Conservation (phyloP, 2,329 filamentous ascomycete genomes). For the Verticillium albo-atrum region DNA sequence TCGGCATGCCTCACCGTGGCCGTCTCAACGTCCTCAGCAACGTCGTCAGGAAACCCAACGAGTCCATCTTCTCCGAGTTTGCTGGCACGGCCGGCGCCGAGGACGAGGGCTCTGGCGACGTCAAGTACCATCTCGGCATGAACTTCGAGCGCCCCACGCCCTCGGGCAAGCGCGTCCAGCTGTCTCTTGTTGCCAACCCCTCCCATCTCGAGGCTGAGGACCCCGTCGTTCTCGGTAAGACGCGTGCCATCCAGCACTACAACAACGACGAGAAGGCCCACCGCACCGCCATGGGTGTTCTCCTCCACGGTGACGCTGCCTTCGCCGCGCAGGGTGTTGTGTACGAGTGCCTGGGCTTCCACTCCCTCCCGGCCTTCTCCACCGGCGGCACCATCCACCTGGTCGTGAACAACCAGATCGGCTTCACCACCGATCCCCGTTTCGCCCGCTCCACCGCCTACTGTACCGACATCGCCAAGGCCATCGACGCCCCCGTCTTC, state of each 20-base stretch:
- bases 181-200: slow-evolving; percentile 96
- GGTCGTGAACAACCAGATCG: slow-evolving; percentile 99
- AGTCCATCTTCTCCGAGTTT: slow-evolving; percentile 99
- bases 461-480: slow-evolving; percentile 98
- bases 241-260: slow-evolving; percentile 96
- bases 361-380: slow-evolving; percentile 91
- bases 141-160: slow-evolving; percentile 99
- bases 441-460: slow-evolving; percentile 97
- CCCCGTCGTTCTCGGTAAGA: slow-evolving; percentile 95
- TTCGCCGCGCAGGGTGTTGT: slow-evolving; percentile 96
- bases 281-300: slow-evolving; percentile 86
- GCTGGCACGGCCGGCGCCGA: slow-evolving; percentile 80
- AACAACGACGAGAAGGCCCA: slow-evolving; percentile 93
- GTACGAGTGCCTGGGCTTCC: slow-evolving; percentile 98
- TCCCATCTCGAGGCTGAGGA: slow-evolving; percentile 98
- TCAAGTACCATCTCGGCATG: slow-evolving; percentile 99
- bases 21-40: slow-evolving; percentile 97
- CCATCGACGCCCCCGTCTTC: slow-evolving; percentile 97
- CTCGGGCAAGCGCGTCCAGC: slow-evolving; percentile 97
- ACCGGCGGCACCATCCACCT: slow-evolving; percentile 96
- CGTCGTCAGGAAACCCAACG: slow-evolving; percentile 97
- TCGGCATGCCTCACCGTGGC: slow-evolving; percentile 98
- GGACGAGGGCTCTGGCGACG: slow-evolving; percentile 95
- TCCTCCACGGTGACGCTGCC: slow-evolving; percentile 95
- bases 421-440: slow-evolving; percentile 97